phyloP scores from a whole-genome alignment of 306 rosid species.

The Senna siamea region DNA sequence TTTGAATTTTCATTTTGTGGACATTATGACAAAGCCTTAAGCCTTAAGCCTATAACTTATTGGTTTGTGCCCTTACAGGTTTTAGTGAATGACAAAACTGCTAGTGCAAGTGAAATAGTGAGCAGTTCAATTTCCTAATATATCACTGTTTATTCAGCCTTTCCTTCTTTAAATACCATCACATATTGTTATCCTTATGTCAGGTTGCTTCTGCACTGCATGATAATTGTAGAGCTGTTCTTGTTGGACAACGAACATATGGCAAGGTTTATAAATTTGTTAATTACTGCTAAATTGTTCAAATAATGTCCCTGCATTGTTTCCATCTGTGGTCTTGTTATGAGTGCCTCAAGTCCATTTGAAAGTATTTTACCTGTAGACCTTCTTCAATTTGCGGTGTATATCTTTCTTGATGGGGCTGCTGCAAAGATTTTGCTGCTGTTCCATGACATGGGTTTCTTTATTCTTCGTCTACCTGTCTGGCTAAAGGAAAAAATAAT shows the following conservation, averaged over 20 bases:
- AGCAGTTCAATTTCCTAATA: slow-evolving; percentile 47
- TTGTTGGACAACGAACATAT: slow-evolving; percentile 88
- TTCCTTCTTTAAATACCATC: slow-evolving; percentile 20
- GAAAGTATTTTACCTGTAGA: slow-evolving; percentile 18
- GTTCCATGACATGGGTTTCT: neutral
- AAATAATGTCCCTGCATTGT: slow-evolving; percentile 21
- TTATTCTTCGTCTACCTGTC: neutral
- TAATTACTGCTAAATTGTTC: slow-evolving; percentile 17
- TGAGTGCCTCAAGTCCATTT: slow-evolving; percentile 28
- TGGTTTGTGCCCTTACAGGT: slow-evolving; percentile 61
- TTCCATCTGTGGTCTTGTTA: slow-evolving; percentile 4
- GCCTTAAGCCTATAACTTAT: slow-evolving; percentile 41
- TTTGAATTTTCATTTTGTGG: slow-evolving; percentile 21
- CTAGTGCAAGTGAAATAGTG: slow-evolving; percentile 99
- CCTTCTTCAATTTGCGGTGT: neutral
- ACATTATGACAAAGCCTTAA: slow-evolving; percentile 26
- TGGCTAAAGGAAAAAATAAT: neutral
- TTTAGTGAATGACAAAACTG: slow-evolving; percentile 89
- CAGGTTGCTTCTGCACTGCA: slow-evolving; percentile 99
- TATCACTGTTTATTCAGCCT: slow-evolving; percentile 37
- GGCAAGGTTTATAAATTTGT: slow-evolving; percentile 75
- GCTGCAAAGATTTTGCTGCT: slow-evolving; percentile 1
- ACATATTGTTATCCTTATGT: slow-evolving; percentile 39
- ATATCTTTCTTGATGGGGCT: neutral
- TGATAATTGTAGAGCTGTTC: slow-evolving; percentile 95